Percentiles rank a stretch among this genome's conserved stretches.
Conservation (phyloP, 2,329 filamentous ascomycete genomes). For the Phaeosphaeria sp. region DNA sequence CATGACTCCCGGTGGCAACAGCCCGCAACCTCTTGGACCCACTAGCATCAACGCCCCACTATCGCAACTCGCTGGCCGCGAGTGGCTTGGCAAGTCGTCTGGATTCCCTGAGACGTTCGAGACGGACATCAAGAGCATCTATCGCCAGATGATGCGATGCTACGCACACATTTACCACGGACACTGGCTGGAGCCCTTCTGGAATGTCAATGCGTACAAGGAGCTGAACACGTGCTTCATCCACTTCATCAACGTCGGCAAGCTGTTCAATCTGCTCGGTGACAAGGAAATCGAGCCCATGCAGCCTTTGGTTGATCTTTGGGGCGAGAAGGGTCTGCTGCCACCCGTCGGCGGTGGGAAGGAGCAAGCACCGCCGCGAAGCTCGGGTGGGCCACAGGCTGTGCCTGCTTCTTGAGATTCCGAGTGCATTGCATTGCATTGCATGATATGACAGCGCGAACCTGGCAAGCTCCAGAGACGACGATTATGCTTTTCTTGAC, state of each 20-base stretch:
- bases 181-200: constrained; percentile 60
- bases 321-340: constrained; percentile 87
- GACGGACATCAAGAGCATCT: constrained; percentile 78
- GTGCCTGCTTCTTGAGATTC: constrained; percentile 12
- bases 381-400: constrained; percentile 25
- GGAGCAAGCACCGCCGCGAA: constrained; percentile 27
- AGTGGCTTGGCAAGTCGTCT: constrained; percentile 89
- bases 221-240: constrained; percentile 63
- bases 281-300: constrained; percentile 94
- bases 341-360: constrained; percentile 53
- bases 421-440: background rate
- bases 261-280: constrained; percentile 78
- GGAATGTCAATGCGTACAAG: constrained; percentile 56
- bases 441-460: background rate
- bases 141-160: constrained; percentile 63
- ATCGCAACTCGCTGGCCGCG: constrained; percentile 69
- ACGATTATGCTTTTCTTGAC: background rate
- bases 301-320: constrained; percentile 91
- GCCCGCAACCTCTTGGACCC: constrained; percentile 54
- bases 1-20: constrained; percentile 51
- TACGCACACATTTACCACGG: constrained; percentile 61
- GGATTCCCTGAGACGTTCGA: constrained; percentile 65
- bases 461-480: background rate
- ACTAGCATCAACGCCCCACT: constrained; percentile 61
- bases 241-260: constrained; percentile 68